Percentiles rank a stretch among this genome's conserved stretches.
Conservation (phyloP, 495 filamentous ascomycete species). For the Xylaria curta region DNA sequence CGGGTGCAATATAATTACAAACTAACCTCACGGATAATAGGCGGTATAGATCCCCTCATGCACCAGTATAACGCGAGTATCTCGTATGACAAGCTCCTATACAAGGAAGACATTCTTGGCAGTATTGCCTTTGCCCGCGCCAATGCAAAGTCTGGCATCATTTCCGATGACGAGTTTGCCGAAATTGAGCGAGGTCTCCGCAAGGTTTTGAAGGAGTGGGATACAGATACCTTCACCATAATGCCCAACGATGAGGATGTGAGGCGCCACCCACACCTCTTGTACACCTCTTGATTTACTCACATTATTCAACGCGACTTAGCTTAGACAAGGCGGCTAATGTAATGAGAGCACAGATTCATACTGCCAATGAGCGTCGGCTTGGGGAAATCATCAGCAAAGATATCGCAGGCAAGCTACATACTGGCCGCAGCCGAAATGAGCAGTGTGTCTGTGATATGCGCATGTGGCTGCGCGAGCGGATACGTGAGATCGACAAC, state of each 20-base stretch:
- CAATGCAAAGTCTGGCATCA: slow-evolving; percentile 74
- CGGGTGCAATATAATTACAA: slow-evolving; percentile 23
- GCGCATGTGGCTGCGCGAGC: slow-evolving; percentile 86
- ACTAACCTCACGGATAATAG: slow-evolving; percentile 51
- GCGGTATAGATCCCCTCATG: slow-evolving; percentile 87
- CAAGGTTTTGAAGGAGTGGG: slow-evolving; percentile 78
- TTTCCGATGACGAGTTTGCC: slow-evolving; percentile 73
- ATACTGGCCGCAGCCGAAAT: slow-evolving; percentile 90
- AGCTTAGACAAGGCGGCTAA: slow-evolving; percentile 10
- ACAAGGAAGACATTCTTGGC: slow-evolving; percentile 77
- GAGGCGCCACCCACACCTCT: slow-evolving; percentile 16
- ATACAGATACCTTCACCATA: slow-evolving; percentile 60
- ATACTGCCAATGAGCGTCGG: slow-evolving; percentile 91
- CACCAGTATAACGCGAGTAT: slow-evolving; percentile 82
- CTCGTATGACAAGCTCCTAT: slow-evolving; percentile 80
- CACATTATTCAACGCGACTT: slow-evolving; percentile 8
- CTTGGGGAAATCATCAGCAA: slow-evolving; percentile 90
- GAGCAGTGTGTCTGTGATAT: slow-evolving; percentile 95
- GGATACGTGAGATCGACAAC: slow-evolving; percentile 73
- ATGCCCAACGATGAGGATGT: slow-evolving; percentile 65
- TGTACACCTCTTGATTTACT: slow-evolving; percentile 1
- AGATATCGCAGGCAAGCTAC: slow-evolving; percentile 86
- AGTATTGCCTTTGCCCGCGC: slow-evolving; percentile 86
- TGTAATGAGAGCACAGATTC: slow-evolving; percentile 55
- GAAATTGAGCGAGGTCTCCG: slow-evolving; percentile 75